phyloP scores from a whole-genome alignment of 257 asterid species.

The Capsicum pubescens region DNA sequence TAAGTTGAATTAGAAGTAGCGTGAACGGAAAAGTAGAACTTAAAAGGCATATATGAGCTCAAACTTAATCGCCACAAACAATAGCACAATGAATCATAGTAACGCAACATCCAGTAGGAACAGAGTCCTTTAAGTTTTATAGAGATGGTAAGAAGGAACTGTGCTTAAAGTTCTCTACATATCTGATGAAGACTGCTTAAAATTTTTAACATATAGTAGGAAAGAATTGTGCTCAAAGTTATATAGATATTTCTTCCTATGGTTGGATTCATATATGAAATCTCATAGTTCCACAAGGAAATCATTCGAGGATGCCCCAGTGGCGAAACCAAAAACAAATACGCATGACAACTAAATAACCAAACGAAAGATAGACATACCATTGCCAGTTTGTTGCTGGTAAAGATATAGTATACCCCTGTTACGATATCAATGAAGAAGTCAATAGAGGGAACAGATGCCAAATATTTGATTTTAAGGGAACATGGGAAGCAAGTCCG shows the following conservation, averaged over 20 bases:
- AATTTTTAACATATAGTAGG: background rate
- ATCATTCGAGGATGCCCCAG: background rate
- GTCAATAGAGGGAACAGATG: slow-evolving; percentile 33
- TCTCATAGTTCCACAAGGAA: background rate
- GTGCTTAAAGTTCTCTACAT: slow-evolving; percentile 6
- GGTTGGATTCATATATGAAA: slow-evolving; percentile 6
- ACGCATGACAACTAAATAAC: background rate
- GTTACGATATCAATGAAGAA: slow-evolving; percentile 41
- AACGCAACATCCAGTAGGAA: background rate
- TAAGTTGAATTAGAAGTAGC: background rate
- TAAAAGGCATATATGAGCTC: background rate
- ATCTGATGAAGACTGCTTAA: background rate
- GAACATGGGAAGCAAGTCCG: slow-evolving; percentile 12
- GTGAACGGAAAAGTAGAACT: slow-evolving; percentile 12
- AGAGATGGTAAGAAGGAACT: background rate
- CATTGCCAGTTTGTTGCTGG: slow-evolving; percentile 77
- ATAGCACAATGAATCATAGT: slow-evolving; percentile 15
- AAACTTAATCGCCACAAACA: slow-evolving; percentile 20
- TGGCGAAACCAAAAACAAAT: background rate
- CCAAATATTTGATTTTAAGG: slow-evolving; percentile 25
- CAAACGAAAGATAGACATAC: slow-evolving; percentile 47
- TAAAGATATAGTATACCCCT: slow-evolving; percentile 81
- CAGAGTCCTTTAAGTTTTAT: background rate
- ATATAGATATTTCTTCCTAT: background rate
- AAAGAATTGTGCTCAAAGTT: slow-evolving; percentile 2